These are phyloP conservation scores for Schoenoplectus triqueter DNA, from an alignment of 202 grass and related monocot genomes.

Conservation along the genomic window DNA sequence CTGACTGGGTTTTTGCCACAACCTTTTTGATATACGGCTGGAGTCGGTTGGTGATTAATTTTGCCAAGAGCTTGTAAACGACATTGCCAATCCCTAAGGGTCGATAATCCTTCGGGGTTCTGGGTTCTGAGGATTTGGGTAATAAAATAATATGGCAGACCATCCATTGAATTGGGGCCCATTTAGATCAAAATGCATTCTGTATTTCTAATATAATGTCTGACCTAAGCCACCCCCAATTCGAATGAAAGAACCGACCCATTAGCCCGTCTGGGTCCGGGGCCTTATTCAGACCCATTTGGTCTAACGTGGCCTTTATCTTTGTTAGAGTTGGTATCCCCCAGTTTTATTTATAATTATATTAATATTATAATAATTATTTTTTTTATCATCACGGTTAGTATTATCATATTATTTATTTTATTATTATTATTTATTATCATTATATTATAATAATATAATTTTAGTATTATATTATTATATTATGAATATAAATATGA, in stretches of 20 bases:
- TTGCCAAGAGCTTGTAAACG: background rate
- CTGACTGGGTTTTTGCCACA: no score
- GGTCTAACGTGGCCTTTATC: background rate
- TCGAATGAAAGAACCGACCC: background rate
- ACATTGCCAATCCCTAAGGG: background rate
- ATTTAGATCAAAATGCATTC: background rate
- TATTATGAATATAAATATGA: no score
- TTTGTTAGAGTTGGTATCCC: background rate
- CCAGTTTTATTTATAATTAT: background rate
- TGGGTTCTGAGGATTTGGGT: background rate
- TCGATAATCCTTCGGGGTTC: background rate
- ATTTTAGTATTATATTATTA: no score
- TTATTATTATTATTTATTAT: no score
- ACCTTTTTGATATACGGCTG: background rate
- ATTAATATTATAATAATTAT: no score
- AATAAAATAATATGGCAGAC: background rate
- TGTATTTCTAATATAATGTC: background rate
- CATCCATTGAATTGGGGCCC: background rate
- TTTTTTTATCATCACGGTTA: no score
- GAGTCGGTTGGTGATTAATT: background rate
- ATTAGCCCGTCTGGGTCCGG: background rate
- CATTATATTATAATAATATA: no score
- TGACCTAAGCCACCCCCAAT: background rate
- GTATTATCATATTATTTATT: no score
- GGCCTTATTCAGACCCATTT: background rate